Evolutionary conservation across 441 rosid genomes (phyloP), one percentile per base, ranked within the genome.

Genomic region (Rhodomyrtus psidioides): DNA sequence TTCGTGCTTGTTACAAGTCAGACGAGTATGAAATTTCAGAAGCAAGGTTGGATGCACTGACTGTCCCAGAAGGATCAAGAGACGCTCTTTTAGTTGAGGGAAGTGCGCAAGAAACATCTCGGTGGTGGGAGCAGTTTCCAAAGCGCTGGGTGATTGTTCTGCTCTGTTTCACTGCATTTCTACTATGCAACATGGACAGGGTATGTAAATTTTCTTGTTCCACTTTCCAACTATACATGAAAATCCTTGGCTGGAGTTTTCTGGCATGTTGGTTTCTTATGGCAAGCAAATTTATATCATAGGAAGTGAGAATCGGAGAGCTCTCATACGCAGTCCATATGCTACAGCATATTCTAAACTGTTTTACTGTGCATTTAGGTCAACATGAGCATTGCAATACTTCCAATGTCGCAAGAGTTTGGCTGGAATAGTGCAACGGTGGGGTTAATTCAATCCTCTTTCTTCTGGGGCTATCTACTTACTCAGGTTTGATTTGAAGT

Each of bases 381-480:
- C 87, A 97, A 97, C 90, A 97, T 96, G 99, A 97, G 99, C 94
- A 96, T 96, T 91, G 99, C 99, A 26, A 95, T 97, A 84, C 99
- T 97, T 89, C 99, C 99, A 54, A 97, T 97, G 99, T 97, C 99
- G 56, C 88, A 94, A 91, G 95, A 97, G 93, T 97, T 91, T 90
- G 94, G 91, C 85, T 97, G 99, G 99, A 95, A 93, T 90, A 96
- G 98, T 90, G 94, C 99, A 86, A 97, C 99, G 13, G 96, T 97
- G 91, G 99, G 99, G 89, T 91, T 95, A 90, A 97, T 97, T 88
- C 99, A 96, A 91, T 97, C 99, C 86, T 97, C 99, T 58, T 97
- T 97, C 92, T 97, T 97, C 96, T 96, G 99, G 99, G 99, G 99
- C 55, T 97, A 97, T 88, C 92, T 97, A 83, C 97, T 94, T 86